Evolutionary conservation across 1,139 yeast species (phyloP), one percentile per base, ranked within the genome.

Genomic region (Yamadazyma taylorii): DNA sequence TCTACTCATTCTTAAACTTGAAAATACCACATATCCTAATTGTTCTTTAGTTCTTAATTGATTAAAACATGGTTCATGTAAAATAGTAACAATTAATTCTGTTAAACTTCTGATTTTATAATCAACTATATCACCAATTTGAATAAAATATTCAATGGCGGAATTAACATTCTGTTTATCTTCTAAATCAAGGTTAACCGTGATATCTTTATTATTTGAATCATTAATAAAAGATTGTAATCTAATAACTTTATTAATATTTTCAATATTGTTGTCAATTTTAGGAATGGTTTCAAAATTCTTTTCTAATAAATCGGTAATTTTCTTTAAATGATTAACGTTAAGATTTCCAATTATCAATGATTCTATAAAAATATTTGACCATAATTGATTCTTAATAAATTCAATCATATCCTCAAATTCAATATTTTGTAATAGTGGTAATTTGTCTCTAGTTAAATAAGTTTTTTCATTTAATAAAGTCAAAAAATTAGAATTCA

Each of bases 31-130:
- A 54, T 81, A 81, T 0, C 86, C 88, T 34, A 83, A 58, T 47
- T 92, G 97, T 60, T 92, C 98, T 51, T 87, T 83, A 3, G 98
- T 92, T 60, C 98, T 75, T 40, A 92, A 72, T 47, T 85, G 87
- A 56, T 87, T 83, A 60, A 92, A 92, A 38, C 90, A 85, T 1
- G 97, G 97, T 56, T 90, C 97, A 45, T 77, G 79, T 34, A 85
- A 69, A 43, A 89, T 73, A 39, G 86, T 89, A 0, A 84, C 76
- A 34, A 88, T 60, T 37, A 92, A 63, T 36, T 85, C 89, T 14
- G 84, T 70, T 37, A 78, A 55, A 0, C 88, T 66, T 32, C 70
- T 55, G 24, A 56, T 41, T 29, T 51, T 55, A 14, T 50, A 51
- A 39, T 64, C 57, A 3, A 58, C 53, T 19, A 73, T 58, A 25